Percentiles rank a stretch among this genome's conserved stretches.
Conservation (phyloP, 345 rosid genomes). For the Aegle marmelos region DNA sequence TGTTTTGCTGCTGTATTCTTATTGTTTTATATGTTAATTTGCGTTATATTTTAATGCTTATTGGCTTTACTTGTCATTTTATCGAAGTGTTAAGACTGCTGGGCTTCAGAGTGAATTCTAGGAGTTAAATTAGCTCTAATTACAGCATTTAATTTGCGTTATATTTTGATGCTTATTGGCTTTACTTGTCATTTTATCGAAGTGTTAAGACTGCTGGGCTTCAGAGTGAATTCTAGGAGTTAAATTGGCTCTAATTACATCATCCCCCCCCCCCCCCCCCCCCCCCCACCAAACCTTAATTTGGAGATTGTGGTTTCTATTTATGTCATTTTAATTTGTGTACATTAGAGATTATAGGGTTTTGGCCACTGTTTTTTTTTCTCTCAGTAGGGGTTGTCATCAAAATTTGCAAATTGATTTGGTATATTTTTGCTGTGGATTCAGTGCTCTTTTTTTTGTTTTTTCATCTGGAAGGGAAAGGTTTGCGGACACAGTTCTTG, state of each 20-base stretch:
- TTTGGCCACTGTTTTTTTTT: background rate
- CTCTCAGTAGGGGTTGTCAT: background rate
- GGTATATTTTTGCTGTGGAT: constrained; percentile 6
- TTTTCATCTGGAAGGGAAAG: background rate
- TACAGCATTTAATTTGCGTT: background rate
- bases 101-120: background rate
- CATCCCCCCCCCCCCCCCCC: no score
- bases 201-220: background rate
- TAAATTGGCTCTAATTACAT: background rate
- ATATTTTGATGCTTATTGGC: background rate
- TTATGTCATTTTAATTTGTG: background rate
- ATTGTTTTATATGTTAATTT: background rate
- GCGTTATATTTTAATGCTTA: background rate
- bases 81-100: background rate
- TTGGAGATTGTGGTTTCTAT: background rate
- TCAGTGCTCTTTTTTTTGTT: background rate
- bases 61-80: background rate
- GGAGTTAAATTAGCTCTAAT: background rate
- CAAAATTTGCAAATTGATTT: background rate
- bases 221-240: background rate
- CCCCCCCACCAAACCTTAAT: no score
- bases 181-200: background rate
- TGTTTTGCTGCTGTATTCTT: background rate
- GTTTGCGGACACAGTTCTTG: background rate
- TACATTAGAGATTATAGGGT: background rate